A percentile compares a stretch with the other conserved stretches of the same genome.
Conservation (phyloP, 2,329 filamentous ascomycete species). For the Volutella citrinella region DNA sequence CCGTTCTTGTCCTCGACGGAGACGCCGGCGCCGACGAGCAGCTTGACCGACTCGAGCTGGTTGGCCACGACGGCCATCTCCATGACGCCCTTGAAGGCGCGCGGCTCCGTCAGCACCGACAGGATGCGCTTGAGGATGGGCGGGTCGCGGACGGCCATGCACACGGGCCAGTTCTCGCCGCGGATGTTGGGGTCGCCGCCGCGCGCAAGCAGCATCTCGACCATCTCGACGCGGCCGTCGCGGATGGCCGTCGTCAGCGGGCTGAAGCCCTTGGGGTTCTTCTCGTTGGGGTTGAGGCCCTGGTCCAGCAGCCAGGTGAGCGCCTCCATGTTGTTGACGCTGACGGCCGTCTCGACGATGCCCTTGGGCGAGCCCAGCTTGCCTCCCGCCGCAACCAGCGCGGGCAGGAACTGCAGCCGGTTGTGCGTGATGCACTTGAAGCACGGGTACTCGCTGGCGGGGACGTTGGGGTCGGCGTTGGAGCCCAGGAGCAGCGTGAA, state of each 20-base stretch:
- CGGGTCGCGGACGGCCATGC: conserved; percentile 64
- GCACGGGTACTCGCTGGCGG: conserved; percentile 61
- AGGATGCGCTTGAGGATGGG: conserved; percentile 58
- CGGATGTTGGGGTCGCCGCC: conserved; percentile 62
- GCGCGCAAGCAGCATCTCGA: conserved; percentile 55
- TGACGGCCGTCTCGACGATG: conserved; percentile 63
- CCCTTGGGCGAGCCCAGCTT: conserved; percentile 59
- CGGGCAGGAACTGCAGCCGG: conserved; percentile 57
- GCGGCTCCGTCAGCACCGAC: conserved; percentile 53
- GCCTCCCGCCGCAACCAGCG: conserved; percentile 57
- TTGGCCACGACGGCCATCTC: conserved; percentile 66
- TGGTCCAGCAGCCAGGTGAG: conserved; percentile 59
- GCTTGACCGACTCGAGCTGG: conserved; percentile 64
- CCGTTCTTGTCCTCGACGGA: conserved; percentile 70
- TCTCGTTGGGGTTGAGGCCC: conserved; percentile 59
- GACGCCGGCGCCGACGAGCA: conserved; percentile 62
- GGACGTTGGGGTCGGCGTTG: conserved; percentile 61
- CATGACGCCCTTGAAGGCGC: conserved; percentile 63
- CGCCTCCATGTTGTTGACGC: conserved; percentile 58
- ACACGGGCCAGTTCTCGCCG: conserved; percentile 68
- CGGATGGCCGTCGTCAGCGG: conserved; percentile 65
- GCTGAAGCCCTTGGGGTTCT: conserved; percentile 54
- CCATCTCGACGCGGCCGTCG: conserved; percentile 55
- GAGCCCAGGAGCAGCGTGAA: conserved; percentile 55
- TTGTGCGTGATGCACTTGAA: conserved; percentile 69